Evolutionary conservation across 2,329 filamentous ascomycete species (phyloP), one percentile per base, ranked within the genome.

Genomic region (Trichoderma breve): DNA sequence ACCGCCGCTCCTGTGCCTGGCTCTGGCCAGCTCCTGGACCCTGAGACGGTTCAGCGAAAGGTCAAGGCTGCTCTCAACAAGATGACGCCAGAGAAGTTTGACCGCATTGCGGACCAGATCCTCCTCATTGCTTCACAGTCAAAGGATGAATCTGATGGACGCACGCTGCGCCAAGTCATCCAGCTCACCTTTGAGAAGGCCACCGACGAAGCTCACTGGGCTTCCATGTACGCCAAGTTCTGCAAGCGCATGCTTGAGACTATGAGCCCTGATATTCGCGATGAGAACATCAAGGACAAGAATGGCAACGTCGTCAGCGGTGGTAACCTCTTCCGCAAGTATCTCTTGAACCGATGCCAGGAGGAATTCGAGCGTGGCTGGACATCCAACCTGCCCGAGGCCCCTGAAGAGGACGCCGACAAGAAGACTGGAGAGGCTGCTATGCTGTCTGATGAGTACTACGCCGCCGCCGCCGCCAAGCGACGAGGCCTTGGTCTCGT

Each of bases 61-160:
- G 96, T 99, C 81, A 99, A 99, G 91, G 92, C 94, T 75, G 93
- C 93, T 73, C 86, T 99, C 78, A 99, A 99, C 90, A 99, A 99
- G 92, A 98, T 99, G 96, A 98, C 96, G 0, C 96, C 96, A 0
- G 96, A 99, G 84, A 99, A 98, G 80, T 99, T 99, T 78, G 95
- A 97, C 81, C 94, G 92, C 84, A 97, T 99, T 76, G 90, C 96
- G 7, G 93, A 95, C 74, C 94, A 98, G 82, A 97, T 99, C 74
- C 88, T 99, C 34, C 87, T 90, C 69, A 99, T 99, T 80, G 94
- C 95, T 32, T 92, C 90, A 26, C 96, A 99, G 81, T 98, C 95
- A 69, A 97, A 97, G 88, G 92, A 97, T 77, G 96, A 99, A 84
- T 89, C 89, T 26, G 96, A 99, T 78, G 96, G 96, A 58, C 93